These are phyloP conservation scores for Dactylellina haptotyla DNA, from an alignment of 2,329 filamentous ascomycete genomes.

Conservation along the genomic window DNA sequence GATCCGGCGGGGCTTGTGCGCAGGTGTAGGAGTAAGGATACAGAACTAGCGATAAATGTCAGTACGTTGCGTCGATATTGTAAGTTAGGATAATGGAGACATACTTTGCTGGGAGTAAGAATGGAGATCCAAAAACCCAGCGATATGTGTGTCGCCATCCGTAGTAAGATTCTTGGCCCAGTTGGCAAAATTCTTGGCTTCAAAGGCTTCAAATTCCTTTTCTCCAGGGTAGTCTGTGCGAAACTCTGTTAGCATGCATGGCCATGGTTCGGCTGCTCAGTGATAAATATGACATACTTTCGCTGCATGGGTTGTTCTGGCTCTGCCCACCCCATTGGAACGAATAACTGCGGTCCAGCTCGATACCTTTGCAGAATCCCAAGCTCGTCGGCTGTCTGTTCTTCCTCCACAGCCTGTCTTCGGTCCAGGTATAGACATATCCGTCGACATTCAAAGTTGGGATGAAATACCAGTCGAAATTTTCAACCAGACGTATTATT, in stretches of 20 bases:
- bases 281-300: conserved; percentile 65
- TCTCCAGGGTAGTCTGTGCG: conserved; percentile 77
- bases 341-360: conserved; percentile 86
- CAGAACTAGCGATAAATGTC: conserved; percentile 67
- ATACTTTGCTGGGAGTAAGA: conserved; percentile 85
- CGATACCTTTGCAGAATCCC: conserved; percentile 84
- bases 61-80: neutral
- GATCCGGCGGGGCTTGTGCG: conserved; percentile 77
- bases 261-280: neutral
- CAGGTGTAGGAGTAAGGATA: conserved; percentile 94
- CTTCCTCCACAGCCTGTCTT: conserved; percentile 93
- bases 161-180: conserved; percentile 85
- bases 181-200: conserved; percentile 77
- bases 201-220: conserved; percentile 81
- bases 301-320: conserved; percentile 84
- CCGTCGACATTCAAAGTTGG: conserved; percentile 93
- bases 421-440: conserved; percentile 91
- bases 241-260: neutral
- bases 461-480: conserved; percentile 88
- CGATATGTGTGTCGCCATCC: conserved; percentile 76
- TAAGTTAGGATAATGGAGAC: conserved; percentile 9
- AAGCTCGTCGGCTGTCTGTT: conserved; percentile 85
- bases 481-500: conserved; percentile 80
- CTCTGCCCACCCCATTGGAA: conserved; percentile 81
- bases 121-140: conserved; percentile 90